Evolutionary conservation across 441 rosid genomes (phyloP).

Genomic region (Populus hybrid): DNA sequence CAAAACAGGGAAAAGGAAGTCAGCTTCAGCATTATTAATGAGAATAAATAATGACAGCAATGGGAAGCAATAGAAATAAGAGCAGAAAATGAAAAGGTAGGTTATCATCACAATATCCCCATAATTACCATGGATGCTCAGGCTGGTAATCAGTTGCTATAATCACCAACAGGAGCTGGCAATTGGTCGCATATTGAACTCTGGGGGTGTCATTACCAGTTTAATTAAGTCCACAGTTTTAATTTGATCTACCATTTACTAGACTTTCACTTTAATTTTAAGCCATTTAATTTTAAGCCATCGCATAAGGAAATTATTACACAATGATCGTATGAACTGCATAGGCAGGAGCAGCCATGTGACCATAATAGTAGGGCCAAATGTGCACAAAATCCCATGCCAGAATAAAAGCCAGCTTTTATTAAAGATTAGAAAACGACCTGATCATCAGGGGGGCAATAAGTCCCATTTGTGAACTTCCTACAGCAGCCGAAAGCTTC

Average conservation of each 20-base stretch:
- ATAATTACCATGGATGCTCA: neutral
- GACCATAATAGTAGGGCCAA: neutral
- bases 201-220: neutral
- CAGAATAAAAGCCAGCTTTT: conserved; percentile 9
- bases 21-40: conserved; percentile 6
- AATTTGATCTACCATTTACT: neutral
- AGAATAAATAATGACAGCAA: neutral
- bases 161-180: neutral
- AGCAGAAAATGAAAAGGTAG: neutral
- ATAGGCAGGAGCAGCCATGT: neutral
- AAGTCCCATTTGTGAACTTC: too few relatives aligned
- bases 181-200: neutral
- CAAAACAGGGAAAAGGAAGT: conserved; percentile 16
- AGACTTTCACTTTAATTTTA: neutral
- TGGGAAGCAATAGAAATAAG: neutral
- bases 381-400: neutral
- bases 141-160: neutral
- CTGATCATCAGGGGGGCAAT: conserved; percentile 99
- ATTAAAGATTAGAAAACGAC: conserved; percentile 31
- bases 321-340: neutral
- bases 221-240: neutral
- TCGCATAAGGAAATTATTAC: neutral
- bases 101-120: neutral
- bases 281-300: too few relatives aligned
- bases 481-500: conserved; percentile 99